These are phyloP conservation scores for Mycena rosella DNA, from an alignment of 768 basidiomycete genomes.

Conservation along the genomic window DNA sequence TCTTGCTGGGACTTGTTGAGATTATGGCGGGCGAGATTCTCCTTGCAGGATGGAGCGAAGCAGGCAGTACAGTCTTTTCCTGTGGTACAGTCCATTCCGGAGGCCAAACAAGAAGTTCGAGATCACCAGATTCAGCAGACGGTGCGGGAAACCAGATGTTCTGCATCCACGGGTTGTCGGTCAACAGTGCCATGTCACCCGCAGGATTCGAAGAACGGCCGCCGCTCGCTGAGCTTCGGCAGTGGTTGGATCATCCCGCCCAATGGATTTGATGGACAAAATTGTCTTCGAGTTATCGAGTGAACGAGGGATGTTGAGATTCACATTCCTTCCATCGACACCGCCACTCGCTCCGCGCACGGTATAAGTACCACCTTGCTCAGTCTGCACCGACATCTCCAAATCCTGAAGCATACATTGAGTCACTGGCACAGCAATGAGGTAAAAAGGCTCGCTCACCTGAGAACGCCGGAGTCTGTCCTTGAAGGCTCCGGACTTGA, in stretches of 20 bases:
- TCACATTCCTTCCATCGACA: constrained; percentile 54
- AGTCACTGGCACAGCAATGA: neutral
- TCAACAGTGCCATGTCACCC: constrained; percentile 49
- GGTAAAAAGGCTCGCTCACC: constrained; percentile 47
- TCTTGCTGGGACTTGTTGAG: constrained; percentile 62
- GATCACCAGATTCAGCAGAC: constrained; percentile 28
- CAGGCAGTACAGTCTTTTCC: neutral
- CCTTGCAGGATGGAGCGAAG: constrained; percentile 1
- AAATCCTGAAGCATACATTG: constrained; percentile 43
- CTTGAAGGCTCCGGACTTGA: constrained; percentile 55
- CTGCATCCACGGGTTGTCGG: constrained; percentile 61
- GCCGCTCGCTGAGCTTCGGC: constrained; percentile 66
- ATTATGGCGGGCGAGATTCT: constrained; percentile 34
- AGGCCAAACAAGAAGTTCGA: constrained; percentile 55
- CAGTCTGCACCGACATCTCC: constrained; percentile 43
- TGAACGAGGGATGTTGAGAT: constrained; percentile 42
- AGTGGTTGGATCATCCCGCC: constrained; percentile 66
- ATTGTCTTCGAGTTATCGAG: constrained; percentile 50
- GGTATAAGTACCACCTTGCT: constrained; percentile 50
- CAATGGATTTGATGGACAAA: constrained; percentile 60
- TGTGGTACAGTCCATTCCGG: constrained; percentile 46
- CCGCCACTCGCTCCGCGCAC: constrained; percentile 57
- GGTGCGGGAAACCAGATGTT: constrained; percentile 60
- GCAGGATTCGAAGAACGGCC: constrained; percentile 57
- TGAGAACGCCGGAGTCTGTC: constrained; percentile 48